Evolutionary conservation across 2,329 filamentous ascomycete species (phyloP).

Genomic region (Aureobasidium sp.): DNA sequence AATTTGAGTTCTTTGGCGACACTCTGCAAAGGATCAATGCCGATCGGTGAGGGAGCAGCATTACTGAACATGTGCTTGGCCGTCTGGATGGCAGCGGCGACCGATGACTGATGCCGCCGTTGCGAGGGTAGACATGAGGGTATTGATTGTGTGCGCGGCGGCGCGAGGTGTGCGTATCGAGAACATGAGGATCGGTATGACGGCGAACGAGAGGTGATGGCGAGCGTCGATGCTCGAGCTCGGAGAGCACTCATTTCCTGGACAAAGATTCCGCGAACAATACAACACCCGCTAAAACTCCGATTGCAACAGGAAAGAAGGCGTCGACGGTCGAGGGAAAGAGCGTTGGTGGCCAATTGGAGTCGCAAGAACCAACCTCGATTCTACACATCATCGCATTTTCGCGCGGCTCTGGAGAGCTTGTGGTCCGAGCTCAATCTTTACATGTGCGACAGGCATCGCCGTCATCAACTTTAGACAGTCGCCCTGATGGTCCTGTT

Average conservation of each 20-base stretch:
- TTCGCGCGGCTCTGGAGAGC: background rate
- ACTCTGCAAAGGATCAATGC: conserved; percentile 78
- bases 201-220: conserved; percentile 19
- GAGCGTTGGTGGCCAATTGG: conserved; percentile 6
- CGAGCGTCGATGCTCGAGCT: conserved; percentile 30
- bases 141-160: conserved; percentile 17
- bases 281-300: conserved; percentile 7
- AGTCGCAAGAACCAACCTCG: background rate
- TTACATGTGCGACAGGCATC: background rate
- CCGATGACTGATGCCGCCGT: conserved; percentile 49
- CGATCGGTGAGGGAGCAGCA: conserved; percentile 55
- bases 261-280: conserved; percentile 1
- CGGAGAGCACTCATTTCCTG: conserved; percentile 28
- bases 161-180: background rate
- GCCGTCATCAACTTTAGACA: background rate
- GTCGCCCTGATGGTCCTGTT: conserved; percentile 60
- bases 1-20: conserved; percentile 97
- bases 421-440: conserved; percentile 1
- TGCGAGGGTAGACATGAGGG: conserved; percentile 2
- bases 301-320: background rate
- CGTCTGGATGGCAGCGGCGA: conserved; percentile 64
- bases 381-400: background rate
- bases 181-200: conserved; percentile 6
- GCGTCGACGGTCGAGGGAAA: background rate
- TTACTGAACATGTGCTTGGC: conserved; percentile 65